A percentile compares a stretch with the other conserved stretches of the same genome.
These are phyloP conservation scores for Talaromyces borbonicus DNA, from an alignment of 495 filamentous ascomycete species.

Conservation along the genomic window DNA sequence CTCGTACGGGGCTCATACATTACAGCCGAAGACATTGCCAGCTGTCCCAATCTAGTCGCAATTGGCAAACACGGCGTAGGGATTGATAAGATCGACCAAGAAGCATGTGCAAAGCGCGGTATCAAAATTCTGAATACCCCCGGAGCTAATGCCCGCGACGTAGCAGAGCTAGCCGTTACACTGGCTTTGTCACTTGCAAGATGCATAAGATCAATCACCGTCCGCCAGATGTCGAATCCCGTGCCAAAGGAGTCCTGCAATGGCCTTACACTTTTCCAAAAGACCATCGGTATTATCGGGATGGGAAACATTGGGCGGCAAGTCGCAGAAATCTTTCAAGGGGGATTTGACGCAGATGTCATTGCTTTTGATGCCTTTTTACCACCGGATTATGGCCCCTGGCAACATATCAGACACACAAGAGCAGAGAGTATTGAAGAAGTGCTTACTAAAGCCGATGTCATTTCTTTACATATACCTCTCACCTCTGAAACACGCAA, in stretches of 20 bases:
- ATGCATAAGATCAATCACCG: slow-evolving; percentile 21
- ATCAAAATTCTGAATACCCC: slow-evolving; percentile 42
- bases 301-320: slow-evolving; percentile 31
- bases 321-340: slow-evolving; percentile 26
- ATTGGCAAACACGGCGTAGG: slow-evolving; percentile 40
- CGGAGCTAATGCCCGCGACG: slow-evolving; percentile 29
- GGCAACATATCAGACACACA: slow-evolving; percentile 21
- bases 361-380: slow-evolving; percentile 24
- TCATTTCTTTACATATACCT: slow-evolving; percentile 28
- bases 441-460: slow-evolving; percentile 20
- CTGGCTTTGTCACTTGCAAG: slow-evolving; percentile 23
- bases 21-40: slow-evolving; percentile 19
- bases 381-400: slow-evolving; percentile 14
- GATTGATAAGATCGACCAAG: slow-evolving; percentile 41
- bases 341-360: slow-evolving; percentile 22
- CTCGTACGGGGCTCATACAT: slow-evolving; percentile 18
- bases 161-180: slow-evolving; percentile 25
- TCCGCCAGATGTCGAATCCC: slow-evolving; percentile 17
- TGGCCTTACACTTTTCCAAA: slow-evolving; percentile 21
- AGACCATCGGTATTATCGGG: slow-evolving; percentile 28
- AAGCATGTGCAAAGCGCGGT: slow-evolving; percentile 33
- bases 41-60: slow-evolving; percentile 18
- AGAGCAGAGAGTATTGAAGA: slow-evolving; percentile 20
- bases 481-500: slow-evolving; percentile 30
- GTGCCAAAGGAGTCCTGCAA: slow-evolving; percentile 23